Evolutionary conservation across 2,329 filamentous ascomycete species (phyloP).

Genomic region (Phialophora macrospora): DNA sequence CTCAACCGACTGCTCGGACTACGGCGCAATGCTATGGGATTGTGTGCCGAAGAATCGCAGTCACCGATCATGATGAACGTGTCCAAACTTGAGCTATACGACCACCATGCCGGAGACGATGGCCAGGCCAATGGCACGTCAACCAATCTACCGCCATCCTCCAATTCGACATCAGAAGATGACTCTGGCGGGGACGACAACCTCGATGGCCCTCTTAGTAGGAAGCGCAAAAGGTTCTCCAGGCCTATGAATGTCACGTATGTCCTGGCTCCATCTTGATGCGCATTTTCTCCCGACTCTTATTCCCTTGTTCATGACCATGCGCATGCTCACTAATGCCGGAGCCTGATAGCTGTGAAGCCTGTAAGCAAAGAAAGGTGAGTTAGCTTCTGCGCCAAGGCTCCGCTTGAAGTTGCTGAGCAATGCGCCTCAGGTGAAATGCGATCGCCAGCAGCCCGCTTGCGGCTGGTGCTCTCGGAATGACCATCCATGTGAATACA

Average conservation of each 20-base stretch:
- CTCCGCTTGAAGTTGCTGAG: conserved; percentile 10
- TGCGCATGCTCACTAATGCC: conserved; percentile 32
- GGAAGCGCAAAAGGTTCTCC: conserved; percentile 60
- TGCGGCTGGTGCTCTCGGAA: conserved; percentile 75
- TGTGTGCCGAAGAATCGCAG: conserved; percentile 2
- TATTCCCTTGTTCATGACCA: background rate
- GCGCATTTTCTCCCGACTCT: background rate
- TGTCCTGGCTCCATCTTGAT: conserved; percentile 20
- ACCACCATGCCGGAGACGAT: conserved; percentile 20
- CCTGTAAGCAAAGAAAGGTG: conserved; percentile 54
- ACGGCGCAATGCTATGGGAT: conserved; percentile 14
- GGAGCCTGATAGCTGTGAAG: conserved; percentile 46
- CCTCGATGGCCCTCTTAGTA: conserved; percentile 45
- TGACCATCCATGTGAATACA: conserved; percentile 69
- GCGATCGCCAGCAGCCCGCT: conserved; percentile 60
- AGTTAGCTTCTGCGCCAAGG: conserved; percentile 27
- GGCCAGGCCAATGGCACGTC: conserved; percentile 21
- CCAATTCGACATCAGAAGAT: conserved; percentile 31
- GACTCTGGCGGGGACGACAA: conserved; percentile 53
- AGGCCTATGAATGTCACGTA: conserved; percentile 46
- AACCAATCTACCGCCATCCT: conserved; percentile 3
- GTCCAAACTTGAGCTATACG: conserved; percentile 38
- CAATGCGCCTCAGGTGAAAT: conserved; percentile 14
- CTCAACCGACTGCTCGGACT: conserved; percentile 24
- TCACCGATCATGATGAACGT: conserved; percentile 22